These are phyloP conservation scores for Calonectria ilicicola DNA, from an alignment of 2,329 filamentous ascomycete genomes.

Conservation along the genomic window DNA sequence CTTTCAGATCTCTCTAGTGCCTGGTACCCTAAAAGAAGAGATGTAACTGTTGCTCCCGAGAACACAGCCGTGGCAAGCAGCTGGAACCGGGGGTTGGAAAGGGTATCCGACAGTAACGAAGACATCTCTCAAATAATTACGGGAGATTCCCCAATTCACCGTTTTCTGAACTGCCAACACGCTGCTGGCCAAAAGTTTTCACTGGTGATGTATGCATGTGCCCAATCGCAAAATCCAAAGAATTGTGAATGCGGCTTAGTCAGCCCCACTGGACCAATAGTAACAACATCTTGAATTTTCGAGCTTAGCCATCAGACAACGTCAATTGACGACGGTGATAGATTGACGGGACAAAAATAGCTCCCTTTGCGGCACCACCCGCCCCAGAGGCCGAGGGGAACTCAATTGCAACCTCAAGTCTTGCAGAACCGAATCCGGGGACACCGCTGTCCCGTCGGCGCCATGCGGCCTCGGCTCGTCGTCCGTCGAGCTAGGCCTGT, in stretches of 20 bases:
- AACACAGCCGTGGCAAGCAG: slow-evolving; percentile 78
- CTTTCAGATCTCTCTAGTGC: slow-evolving; percentile 66
- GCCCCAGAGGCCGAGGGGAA: neutral
- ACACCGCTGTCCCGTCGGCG: slow-evolving; percentile 19
- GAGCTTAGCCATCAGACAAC: neutral
- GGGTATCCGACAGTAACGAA: slow-evolving; percentile 57
- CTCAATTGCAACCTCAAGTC: neutral
- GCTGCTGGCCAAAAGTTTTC: slow-evolving; percentile 22
- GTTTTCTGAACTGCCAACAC: neutral
- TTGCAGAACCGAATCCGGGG: neutral
- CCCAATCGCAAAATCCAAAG: neutral
- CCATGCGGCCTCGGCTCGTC: slow-evolving; percentile 55
- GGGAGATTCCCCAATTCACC: neutral
- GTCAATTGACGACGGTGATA: neutral
- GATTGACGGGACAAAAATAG: neutral
- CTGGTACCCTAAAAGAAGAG: slow-evolving; percentile 73
- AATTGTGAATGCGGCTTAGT: slow-evolving; percentile 30
- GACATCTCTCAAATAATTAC: slow-evolving; percentile 50
- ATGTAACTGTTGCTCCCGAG: slow-evolving; percentile 70
- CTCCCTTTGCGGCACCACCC: neutral
- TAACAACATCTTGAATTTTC: neutral
- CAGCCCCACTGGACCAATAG: slow-evolving; percentile 25
- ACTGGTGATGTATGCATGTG: slow-evolving; percentile 15
- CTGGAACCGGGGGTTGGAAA: slow-evolving; percentile 66
- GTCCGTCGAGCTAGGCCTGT: slow-evolving; percentile 42